Percentiles rank a stretch among this genome's conserved stretches.
Conservation (phyloP, 306 rosid species). For the Trichosanthes cucumerina region DNA sequence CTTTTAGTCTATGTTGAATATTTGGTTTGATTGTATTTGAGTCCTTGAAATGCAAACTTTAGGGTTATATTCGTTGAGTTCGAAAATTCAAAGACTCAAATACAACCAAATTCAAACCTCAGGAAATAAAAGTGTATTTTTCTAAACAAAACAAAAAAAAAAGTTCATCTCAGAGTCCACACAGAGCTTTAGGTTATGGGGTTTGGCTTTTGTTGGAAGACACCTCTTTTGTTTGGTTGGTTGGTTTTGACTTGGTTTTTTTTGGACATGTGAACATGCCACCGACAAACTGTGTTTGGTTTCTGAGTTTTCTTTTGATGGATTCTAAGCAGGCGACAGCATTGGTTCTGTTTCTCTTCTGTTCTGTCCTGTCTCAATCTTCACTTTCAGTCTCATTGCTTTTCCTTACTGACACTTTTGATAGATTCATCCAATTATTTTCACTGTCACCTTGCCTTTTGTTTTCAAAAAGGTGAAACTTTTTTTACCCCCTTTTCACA, state of each 20-base stretch:
- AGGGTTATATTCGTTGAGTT: no score
- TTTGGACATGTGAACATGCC: background rate
- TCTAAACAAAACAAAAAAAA: no score
- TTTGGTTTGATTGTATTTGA: no score
- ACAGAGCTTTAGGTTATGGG: background rate
- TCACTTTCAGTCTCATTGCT: background rate
- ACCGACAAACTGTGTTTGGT: background rate
- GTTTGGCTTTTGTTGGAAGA: background rate
- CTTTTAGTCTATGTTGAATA: no score
- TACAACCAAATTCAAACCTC: no score
- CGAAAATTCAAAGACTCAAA: no score
- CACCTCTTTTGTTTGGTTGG: background rate
- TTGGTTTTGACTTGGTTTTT: background rate
- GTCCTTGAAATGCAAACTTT: no score
- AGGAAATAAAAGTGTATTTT: no score
- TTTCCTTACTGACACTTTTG: background rate
- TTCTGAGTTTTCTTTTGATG: background rate
- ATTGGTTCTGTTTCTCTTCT: background rate
- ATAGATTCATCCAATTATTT: background rate
- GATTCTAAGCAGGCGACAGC: background rate
- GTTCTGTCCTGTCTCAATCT: background rate
- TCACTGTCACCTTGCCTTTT: background rate
- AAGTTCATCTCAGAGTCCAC: background rate
- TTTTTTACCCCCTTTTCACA: background rate
- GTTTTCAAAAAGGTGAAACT: background rate